phyloP scores from a whole-genome alignment of 768 basidiomycete species.

The Lactifluus subvellereus region DNA sequence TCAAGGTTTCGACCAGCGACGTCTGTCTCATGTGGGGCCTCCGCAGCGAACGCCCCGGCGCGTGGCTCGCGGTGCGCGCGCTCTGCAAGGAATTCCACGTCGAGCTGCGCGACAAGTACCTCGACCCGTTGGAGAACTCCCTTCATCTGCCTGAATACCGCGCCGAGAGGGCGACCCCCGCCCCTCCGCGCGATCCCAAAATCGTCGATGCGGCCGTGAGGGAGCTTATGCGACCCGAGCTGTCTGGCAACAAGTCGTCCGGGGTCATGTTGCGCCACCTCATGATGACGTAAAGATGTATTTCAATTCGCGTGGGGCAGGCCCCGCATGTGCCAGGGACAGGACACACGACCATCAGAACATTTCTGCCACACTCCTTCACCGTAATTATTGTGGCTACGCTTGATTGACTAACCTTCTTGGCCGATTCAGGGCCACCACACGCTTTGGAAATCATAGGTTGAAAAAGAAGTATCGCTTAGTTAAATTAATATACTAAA shows the following conservation, averaged over 20 bases:
- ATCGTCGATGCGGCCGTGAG: not conserved
- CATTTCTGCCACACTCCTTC: not conserved
- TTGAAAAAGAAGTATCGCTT: not conserved
- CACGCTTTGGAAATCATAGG: not conserved
- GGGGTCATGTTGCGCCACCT: not conserved
- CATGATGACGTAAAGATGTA: not conserved
- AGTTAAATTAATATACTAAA: not conserved
- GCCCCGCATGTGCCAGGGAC: not conserved
- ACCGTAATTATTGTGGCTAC: not conserved
- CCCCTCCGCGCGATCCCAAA: not conserved
- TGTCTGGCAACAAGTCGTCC: not conserved
- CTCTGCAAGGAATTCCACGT: not conserved
- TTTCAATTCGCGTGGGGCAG: not conserved
- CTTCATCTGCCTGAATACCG: too few relatives aligned
- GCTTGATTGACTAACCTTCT: not conserved
- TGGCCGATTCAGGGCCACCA: not conserved
- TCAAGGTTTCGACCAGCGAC: conserved; percentile 1
- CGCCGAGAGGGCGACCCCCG: not conserved
- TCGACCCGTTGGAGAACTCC: not conserved
- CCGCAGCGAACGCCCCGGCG: not conserved
- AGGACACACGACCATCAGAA: not conserved
- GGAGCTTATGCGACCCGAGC: not conserved
- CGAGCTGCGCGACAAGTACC: not conserved
- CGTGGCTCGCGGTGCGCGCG: not conserved
- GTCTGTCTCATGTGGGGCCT: conserved; percentile 2